Conservation (phyloP, 805 yeast genomes). For the Osmozyma mogii region DNA sequence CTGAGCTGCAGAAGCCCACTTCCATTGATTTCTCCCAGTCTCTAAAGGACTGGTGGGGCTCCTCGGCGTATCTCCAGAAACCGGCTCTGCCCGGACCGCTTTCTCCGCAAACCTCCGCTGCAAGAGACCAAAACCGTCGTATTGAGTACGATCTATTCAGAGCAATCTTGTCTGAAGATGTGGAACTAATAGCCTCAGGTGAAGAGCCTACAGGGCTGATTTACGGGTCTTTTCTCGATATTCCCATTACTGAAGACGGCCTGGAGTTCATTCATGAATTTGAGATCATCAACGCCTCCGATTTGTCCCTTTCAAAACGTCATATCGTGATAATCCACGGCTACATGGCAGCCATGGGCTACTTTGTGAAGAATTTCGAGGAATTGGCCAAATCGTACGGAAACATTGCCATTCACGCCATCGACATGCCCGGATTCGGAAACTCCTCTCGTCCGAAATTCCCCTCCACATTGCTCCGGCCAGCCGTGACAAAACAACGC, state of each 20-base stretch:
- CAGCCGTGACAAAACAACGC: constrained; percentile 13
- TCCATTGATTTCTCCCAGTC: constrained; percentile 22
- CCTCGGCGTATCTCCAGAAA: constrained; percentile 16
- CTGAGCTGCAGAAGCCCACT: constrained; percentile 10
- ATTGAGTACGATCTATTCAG: constrained; percentile 28
- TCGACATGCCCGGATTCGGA: constrained; percentile 38
- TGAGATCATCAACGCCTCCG: constrained; percentile 18
- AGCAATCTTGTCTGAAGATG: constrained; percentile 24
- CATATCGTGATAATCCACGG: constrained; percentile 34
- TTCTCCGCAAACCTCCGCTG: constrained; percentile 8
- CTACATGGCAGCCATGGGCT: constrained; percentile 39
- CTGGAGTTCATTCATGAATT: constrained; percentile 29
- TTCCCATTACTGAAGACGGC: constrained; percentile 11
- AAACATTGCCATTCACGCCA: constrained; percentile 29
- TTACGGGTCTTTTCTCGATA: too few species aligned
- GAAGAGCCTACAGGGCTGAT: too few species aligned
- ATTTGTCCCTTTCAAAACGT: constrained; percentile 4
- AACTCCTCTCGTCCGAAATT: constrained; percentile 34
- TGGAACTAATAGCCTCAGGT: too few species aligned
- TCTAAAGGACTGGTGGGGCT: constrained; percentile 32
- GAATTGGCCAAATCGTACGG: constrained; percentile 20
- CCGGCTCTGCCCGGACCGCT: constrained; percentile 8
- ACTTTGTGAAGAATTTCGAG: constrained; percentile 32
- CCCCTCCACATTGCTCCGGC: constrained; percentile 21
- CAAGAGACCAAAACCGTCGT: constrained; percentile 17